Evolutionary conservation across 2,329 filamentous ascomycete species (phyloP), one percentile per base, ranked within the genome.

Genomic region (Ceratocystis colombiana): DNA sequence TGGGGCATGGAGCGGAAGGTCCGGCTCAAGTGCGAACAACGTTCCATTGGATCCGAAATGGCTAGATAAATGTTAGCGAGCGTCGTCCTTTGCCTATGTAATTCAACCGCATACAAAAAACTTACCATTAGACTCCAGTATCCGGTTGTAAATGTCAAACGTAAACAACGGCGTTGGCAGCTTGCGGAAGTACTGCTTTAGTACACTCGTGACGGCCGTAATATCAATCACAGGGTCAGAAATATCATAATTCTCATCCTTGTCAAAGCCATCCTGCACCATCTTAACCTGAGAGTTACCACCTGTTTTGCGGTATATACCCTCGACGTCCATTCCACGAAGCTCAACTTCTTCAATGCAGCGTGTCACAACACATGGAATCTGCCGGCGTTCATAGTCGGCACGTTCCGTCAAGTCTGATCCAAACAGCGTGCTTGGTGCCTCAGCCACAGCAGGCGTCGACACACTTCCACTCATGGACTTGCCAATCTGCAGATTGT

Each of bases 161-260:
- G 93, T 96, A 71, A 99, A 85, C 41, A 99, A 80, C 2, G 94
- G 94, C 6, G 83, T 88, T 0, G 94, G 94, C 45, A 97, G 80
- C 76, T 92, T 94, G 71, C 94, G 85, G 83, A 99, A 96, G 74
- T 97, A 99, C 75, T 97, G 93, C 79, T 99, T 99, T 72, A 99
- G 77, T 22, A 93, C 89, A 73, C 90, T 96, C 1, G 94, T 97
- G 66, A 99, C 90, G 12, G 94, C 90, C 66, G 96, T 95, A 69
- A 99, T 97, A 74, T 99, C 94, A 65, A 97, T 82, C 70, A 90
- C 88, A 0, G 90, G 89, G 72, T 97, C 94, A 2, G 91, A 95
- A 67, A 99, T 95, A 73, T 97, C 93, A 73, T 86, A 94, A 72
- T 93, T 89, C 70, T 88, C 84, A 68, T 84, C 87, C 74, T 86